phyloP scores from a whole-genome alignment of 1,284 basidiomycete genomes.

The Sporisorium scitamineum region DNA sequence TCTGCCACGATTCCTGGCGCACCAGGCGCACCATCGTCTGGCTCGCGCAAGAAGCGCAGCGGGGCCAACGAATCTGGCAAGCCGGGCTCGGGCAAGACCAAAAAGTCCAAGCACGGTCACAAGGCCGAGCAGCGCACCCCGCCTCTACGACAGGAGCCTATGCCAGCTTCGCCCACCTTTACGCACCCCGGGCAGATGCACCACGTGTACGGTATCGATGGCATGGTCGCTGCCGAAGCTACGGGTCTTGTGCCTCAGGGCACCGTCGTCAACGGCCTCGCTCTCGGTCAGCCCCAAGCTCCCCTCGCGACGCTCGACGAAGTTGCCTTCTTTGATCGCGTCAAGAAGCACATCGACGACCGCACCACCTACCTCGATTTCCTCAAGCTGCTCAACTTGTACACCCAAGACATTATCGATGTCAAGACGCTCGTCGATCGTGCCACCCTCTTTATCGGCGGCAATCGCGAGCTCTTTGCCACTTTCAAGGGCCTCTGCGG shows the following conservation, averaged over 20 bases:
- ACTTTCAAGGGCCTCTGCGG: slow-evolving; percentile 90
- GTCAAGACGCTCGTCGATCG: slow-evolving; percentile 84
- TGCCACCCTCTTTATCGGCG: slow-evolving; percentile 83
- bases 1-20: slow-evolving; percentile 75
- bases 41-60: slow-evolving; percentile 58
- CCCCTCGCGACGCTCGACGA: slow-evolving; percentile 81
- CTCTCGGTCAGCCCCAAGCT: slow-evolving; percentile 62
- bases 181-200: slow-evolving; percentile 48
- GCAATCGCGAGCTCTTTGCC: slow-evolving; percentile 81
- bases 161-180: slow-evolving; percentile 44
- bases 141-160: slow-evolving; percentile 45
- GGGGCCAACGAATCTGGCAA: slow-evolving; percentile 47
- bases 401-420: slow-evolving; percentile 91
- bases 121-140: slow-evolving; percentile 54
- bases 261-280: slow-evolving; percentile 47
- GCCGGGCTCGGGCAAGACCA: slow-evolving; percentile 45
- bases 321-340: slow-evolving; percentile 91
- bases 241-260: slow-evolving; percentile 53
- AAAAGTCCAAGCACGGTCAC: slow-evolving; percentile 66
- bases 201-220: slow-evolving; percentile 60
- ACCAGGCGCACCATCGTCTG: slow-evolving; percentile 25
- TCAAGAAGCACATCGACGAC: slow-evolving; percentile 85
- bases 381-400: slow-evolving; percentile 92
- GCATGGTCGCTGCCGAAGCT: slow-evolving; percentile 53
- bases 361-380: slow-evolving; percentile 95